Conservation (phyloP, 148 eudicot genomes). For the Simmondsia chinensis region DNA sequence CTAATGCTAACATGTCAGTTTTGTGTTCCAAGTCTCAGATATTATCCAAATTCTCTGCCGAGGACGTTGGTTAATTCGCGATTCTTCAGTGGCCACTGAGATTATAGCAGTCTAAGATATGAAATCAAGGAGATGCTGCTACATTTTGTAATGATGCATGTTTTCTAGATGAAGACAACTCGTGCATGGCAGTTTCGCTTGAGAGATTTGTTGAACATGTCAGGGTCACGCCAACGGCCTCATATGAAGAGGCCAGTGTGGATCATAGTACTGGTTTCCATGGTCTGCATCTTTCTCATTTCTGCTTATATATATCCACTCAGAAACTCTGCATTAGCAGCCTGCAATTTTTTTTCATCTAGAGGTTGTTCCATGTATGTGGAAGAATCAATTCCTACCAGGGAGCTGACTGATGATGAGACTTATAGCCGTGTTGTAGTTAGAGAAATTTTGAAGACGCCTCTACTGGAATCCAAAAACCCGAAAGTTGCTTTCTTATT, state of each 20-base stretch:
- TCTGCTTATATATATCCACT: conserved; percentile 34
- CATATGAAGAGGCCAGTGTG: conserved; percentile 46
- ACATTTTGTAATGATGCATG: conserved; percentile 15
- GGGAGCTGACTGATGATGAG: conserved; percentile 61
- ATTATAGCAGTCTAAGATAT: conserved; percentile 2
- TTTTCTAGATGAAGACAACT: conserved; percentile 45
- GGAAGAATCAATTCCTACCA: conserved; percentile 23
- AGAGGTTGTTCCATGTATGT: conserved; percentile 28
- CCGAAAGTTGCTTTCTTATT: conserved; percentile 78
- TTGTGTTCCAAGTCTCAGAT: conserved; percentile 10
- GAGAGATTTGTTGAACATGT: conserved; percentile 30
- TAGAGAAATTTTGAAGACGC: conserved; percentile 48
- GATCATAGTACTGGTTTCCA: conserved; percentile 35
- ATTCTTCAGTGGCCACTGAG: conserved; percentile 4
- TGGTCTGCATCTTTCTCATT: conserved; percentile 48
- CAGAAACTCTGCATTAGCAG: conserved; percentile 16
- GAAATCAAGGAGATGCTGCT: conserved; percentile 5
- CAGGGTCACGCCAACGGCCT: conserved; percentile 45
- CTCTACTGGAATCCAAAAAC: conserved; percentile 28
- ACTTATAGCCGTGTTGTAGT: conserved; percentile 68
- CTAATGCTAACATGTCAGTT: conserved; percentile 1
- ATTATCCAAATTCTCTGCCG: neutral
- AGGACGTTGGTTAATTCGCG: conserved; percentile 1
- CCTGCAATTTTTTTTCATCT: conserved; percentile 46
- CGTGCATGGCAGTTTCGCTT: conserved; percentile 39